These are phyloP conservation scores for Pseudogymnoascus verrucosus DNA, from an alignment of 2,329 filamentous ascomycete genomes.

Conservation along the genomic window DNA sequence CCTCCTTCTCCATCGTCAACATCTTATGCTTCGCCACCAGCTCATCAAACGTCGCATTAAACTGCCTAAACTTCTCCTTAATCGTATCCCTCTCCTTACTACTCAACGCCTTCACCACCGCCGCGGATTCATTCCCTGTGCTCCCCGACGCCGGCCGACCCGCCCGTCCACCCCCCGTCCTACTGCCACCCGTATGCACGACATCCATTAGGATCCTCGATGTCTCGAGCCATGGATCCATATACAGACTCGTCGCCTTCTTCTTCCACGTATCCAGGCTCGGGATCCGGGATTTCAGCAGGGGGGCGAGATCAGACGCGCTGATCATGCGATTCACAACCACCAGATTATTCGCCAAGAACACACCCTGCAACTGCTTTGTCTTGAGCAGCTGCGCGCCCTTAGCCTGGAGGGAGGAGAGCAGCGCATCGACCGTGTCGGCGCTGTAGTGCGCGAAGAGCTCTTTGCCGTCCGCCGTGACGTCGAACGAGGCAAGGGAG, in stretches of 20 bases:
- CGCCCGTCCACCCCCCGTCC: slow-evolving; percentile 34
- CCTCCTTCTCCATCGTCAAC: slow-evolving; percentile 85
- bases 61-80: slow-evolving; percentile 89
- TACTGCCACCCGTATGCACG: slow-evolving; percentile 67
- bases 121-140: slow-evolving; percentile 61
- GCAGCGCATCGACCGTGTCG: slow-evolving; percentile 77
- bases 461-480: slow-evolving; percentile 78
- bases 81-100: slow-evolving; percentile 94
- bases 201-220: slow-evolving; percentile 81
- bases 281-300: slow-evolving; percentile 59
- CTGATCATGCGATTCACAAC: slow-evolving; percentile 79
- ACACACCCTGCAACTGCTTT: slow-evolving; percentile 75
- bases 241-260: slow-evolving; percentile 72
- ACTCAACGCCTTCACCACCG: slow-evolving; percentile 72
- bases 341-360: slow-evolving; percentile 79
- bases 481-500: slow-evolving; percentile 71
- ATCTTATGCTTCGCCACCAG: slow-evolving; percentile 74
- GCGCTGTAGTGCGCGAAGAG: slow-evolving; percentile 85
- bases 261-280: slow-evolving; percentile 80
- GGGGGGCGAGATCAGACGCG: slow-evolving; percentile 65
- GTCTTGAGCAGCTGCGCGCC: slow-evolving; percentile 64
- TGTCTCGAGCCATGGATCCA: slow-evolving; percentile 81
- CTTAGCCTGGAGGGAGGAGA: slow-evolving; percentile 68
- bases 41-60: slow-evolving; percentile 87
- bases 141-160: slow-evolving; percentile 62